Conservation (phyloP, 2,329 filamentous ascomycete species). For the Rhynchosporium graminicola region DNA sequence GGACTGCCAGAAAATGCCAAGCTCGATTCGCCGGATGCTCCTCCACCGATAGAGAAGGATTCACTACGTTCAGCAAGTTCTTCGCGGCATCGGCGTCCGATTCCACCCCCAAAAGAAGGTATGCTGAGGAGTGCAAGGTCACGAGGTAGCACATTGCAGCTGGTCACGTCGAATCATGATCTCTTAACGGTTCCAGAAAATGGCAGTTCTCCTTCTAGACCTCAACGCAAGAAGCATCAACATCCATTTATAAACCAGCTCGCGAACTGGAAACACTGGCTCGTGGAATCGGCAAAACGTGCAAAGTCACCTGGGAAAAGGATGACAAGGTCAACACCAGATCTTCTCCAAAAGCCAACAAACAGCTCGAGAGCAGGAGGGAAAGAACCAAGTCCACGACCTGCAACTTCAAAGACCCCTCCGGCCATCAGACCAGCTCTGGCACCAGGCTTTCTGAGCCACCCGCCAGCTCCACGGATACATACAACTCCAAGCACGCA, state of each 20-base stretch:
- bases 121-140: constrained; percentile 67
- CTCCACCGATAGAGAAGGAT: constrained; percentile 77
- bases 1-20: constrained; percentile 64
- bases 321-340: constrained; percentile 54
- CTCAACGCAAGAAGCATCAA: constrained; percentile 56
- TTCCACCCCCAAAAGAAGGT: constrained; percentile 85
- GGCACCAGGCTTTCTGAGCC: constrained; percentile 40
- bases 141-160: constrained; percentile 81
- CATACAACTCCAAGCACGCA: constrained; percentile 54
- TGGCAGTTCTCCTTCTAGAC: constrained; percentile 29
- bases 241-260: constrained; percentile 67
- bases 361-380: constrained; percentile 45
- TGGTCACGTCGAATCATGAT: constrained; percentile 70
- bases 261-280: constrained; percentile 70
- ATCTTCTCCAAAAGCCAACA: constrained; percentile 54
- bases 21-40: constrained; percentile 46
- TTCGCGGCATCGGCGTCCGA: constrained; percentile 71
- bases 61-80: constrained; percentile 75
- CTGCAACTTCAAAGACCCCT: constrained; percentile 55
- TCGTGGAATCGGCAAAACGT: constrained; percentile 66
- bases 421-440: constrained; percentile 41
- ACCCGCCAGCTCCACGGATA: constrained; percentile 40
- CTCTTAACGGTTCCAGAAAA: constrained; percentile 53
- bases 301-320: constrained; percentile 55
- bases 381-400: constrained; percentile 58